Base-by-base conservation (phyloP, 805 yeast genomes). In the Naumovozyma castellii region DNA sequence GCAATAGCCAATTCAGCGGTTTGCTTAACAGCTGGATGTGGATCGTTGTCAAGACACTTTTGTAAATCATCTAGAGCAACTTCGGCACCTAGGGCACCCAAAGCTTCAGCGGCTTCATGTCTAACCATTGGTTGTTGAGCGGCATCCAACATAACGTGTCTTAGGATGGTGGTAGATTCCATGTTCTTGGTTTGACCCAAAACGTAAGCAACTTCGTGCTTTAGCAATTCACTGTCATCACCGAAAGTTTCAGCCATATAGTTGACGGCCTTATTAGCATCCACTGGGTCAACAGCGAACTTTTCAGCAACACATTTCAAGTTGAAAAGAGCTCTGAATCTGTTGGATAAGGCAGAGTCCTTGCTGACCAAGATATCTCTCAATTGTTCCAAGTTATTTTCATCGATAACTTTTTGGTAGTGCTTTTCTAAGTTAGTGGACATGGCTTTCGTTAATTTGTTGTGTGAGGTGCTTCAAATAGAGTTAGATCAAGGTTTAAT, bases 61-160 rank as follows among this genome's bases (percentile, higher is more conserved):
- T 74, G 65, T 50, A 92, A 73, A 36, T 87, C 59, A 1, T 68
- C 74, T 41, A 92, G 61, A 12, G 94, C 82, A 4, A 75, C 80
- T 32, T 65, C 62, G 61, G 87, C 95, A 36, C 95, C 95, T 38
- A 92, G 69, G 34, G 98, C 98, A 45, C 98, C 99, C 40, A 92
- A 71, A 33, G 97, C 98, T 65, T 92, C 99, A 5, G 98, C 98
- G 14, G 98, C 98, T 64, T 92, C 99, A 62, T 92, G 99, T 63
- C 99, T 82, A 29, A 92, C 99, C 97, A 92, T 92, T 44, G 84
- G 71, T 58, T 84, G 92, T 67, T 90, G 97, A 50, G 68, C 69
- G 18, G 59, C 55, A 59, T 80, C 78, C 36, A 66, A 64, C 53
- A 92, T 71, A 17, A 86, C 95, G 5, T 71, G 71, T 60, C 85